These are phyloP conservation scores for Macadamia tetraphylla DNA, from an alignment of 164 flowering plant genomes.

Conservation along the genomic window DNA sequence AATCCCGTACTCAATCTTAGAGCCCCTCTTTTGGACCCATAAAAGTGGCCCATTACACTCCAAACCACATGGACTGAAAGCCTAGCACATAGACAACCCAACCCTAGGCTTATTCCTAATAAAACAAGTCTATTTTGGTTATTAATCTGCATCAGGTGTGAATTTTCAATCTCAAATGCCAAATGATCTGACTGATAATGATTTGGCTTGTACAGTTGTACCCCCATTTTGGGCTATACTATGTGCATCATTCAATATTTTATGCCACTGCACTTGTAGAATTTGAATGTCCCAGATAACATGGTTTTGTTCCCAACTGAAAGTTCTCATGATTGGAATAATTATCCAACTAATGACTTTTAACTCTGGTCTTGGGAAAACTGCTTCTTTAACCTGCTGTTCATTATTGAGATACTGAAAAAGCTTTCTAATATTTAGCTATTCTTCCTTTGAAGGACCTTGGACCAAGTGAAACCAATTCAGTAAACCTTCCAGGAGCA, in stretches of 20 bases:
- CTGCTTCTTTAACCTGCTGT: background rate
- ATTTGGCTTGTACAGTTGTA: background rate
- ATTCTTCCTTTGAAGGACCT: conserved; percentile 46
- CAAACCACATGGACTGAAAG: no score
- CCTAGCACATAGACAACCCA: no score
- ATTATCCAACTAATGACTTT: background rate
- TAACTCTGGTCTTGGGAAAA: background rate
- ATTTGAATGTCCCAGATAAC: no score
- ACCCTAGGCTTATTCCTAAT: no score
- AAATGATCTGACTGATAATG: no score
- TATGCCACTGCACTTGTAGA: background rate
- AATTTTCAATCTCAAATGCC: no score
- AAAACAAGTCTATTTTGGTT: no score
- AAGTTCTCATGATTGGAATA: background rate
- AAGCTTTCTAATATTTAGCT: background rate
- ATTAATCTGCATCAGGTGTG: no score
- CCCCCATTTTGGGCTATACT: background rate
- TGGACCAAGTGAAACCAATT: conserved; percentile 29
- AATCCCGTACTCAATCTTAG: no score
- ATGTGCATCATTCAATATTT: background rate
- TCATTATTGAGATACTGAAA: background rate
- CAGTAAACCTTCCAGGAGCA: conserved; percentile 23
- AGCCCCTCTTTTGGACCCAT: no score
- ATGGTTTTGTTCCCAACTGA: background rate
- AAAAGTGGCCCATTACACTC: no score